Percentiles rank a stretch among this genome's conserved stretches.
Conservation (phyloP, 2,329 filamentous ascomycete species). For the Xylariaceae sp. region DNA sequence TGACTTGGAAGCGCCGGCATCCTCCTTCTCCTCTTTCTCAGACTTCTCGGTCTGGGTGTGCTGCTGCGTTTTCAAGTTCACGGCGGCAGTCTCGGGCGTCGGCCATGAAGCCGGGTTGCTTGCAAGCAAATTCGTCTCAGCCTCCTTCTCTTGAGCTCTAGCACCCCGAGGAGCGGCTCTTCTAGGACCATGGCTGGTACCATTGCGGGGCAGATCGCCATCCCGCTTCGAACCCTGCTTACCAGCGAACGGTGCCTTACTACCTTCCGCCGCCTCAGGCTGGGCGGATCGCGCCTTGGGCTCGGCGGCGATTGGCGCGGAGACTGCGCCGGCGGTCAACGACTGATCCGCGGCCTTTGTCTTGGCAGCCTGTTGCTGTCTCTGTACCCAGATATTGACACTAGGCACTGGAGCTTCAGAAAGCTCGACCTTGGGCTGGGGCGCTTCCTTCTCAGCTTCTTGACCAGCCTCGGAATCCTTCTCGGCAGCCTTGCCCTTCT, state of each 20-base stretch:
- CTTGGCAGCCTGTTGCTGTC: slow-evolving; percentile 58
- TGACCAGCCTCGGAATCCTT: slow-evolving; percentile 51
- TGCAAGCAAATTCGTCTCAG: slow-evolving; percentile 57
- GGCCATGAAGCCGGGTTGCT: slow-evolving; percentile 85
- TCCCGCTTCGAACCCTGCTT: slow-evolving; percentile 41
- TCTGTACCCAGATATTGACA: slow-evolving; percentile 84
- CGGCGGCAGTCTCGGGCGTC: slow-evolving; percentile 73
- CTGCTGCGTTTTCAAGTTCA: slow-evolving; percentile 70
- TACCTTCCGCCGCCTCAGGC: slow-evolving; percentile 26
- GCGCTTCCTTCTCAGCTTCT: slow-evolving; percentile 52
- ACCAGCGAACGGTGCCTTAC: slow-evolving; percentile 33
- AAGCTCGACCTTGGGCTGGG: slow-evolving; percentile 58
- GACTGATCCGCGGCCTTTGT: slow-evolving; percentile 33
- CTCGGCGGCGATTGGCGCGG: slow-evolving; percentile 15
- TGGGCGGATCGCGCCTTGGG: slow-evolving; percentile 19
- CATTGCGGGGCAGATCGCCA: slow-evolving; percentile 37
- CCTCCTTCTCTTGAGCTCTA: slow-evolving; percentile 42
- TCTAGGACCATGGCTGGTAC: slow-evolving; percentile 37
- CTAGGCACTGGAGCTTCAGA: slow-evolving; percentile 76
- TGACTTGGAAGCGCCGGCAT: slow-evolving; percentile 42
- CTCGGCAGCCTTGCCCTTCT: slow-evolving; percentile 51
- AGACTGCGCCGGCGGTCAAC: neutral
- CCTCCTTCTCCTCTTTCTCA: slow-evolving; percentile 57
- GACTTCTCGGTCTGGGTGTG: slow-evolving; percentile 57
- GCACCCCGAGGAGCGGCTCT: slow-evolving; percentile 42